Conservation (phyloP, 2,329 filamentous ascomycete species). For the Westerdykella aurantiaca region DNA sequence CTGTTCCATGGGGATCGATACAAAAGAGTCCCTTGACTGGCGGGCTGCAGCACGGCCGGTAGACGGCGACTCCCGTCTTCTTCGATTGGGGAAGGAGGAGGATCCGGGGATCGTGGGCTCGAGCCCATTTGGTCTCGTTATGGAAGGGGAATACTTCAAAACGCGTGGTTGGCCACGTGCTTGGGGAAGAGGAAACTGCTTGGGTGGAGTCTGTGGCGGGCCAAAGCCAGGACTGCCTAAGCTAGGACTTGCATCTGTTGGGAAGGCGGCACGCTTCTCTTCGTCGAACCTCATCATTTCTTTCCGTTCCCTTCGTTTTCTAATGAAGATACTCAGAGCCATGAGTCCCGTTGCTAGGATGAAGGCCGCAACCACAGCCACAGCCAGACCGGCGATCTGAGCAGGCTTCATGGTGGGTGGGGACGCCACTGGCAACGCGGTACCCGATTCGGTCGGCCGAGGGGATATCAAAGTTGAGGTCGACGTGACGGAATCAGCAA, state of each 20-base stretch:
- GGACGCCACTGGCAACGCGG: constrained; percentile 8
- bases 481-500: not conserved
- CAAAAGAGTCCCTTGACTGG: not conserved
- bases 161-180: not conserved
- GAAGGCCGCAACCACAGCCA: constrained; percentile 34
- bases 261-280: constrained; percentile 1
- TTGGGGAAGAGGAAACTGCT: constrained; percentile 1
- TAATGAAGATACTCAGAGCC: constrained; percentile 32
- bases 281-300: constrained; percentile 8
- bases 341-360: constrained; percentile 36
- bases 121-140: too few relatives aligned
- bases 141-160: not conserved
- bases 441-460: constrained; percentile 11
- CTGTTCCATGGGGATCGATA: constrained; percentile 23
- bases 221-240: constrained; percentile 1
- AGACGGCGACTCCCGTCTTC: too few relatives aligned
- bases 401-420: constrained; percentile 30
- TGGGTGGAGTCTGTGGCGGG: constrained; percentile 6
- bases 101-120: not conserved
- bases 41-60: too few relatives aligned
- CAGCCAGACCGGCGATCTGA: constrained; percentile 36
- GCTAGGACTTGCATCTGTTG: not conserved
- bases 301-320: constrained; percentile 29
- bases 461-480: constrained; percentile 5
- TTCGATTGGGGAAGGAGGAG: not conserved